A percentile compares a stretch with the other conserved stretches of the same genome.
Conservation (phyloP, 2,329 filamentous ascomycete genomes). For the Fusarium albosuccineum region DNA sequence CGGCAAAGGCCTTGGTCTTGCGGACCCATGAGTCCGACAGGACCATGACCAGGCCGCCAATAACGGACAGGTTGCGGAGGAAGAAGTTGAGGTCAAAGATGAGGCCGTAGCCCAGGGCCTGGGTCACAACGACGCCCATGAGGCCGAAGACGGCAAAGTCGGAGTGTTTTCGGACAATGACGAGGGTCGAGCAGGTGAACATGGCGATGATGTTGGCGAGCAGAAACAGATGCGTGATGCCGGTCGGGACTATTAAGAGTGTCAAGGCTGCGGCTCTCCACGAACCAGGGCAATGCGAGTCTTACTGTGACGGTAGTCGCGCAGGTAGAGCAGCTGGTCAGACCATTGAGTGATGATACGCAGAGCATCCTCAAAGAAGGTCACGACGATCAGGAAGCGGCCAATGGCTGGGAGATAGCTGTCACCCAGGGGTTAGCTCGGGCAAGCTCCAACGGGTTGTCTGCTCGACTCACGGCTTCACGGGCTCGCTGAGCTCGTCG, state of each 20-base stretch:
- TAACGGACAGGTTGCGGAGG: conserved; percentile 97
- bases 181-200: conserved; percentile 82
- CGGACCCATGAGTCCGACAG: conserved; percentile 97
- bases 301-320: conserved; percentile 94
- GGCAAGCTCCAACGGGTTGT: conserved; percentile 8
- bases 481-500: conserved; percentile 86
- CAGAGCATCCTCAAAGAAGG: conserved; percentile 96
- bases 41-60: conserved; percentile 97
- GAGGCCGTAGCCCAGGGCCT: conserved; percentile 95
- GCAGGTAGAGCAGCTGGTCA: conserved; percentile 93
- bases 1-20: conserved; percentile 96
- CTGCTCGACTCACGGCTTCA: conserved; percentile 80
- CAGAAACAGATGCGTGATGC: conserved; percentile 93
- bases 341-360: conserved; percentile 98
- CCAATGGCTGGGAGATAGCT: conserved; percentile 96
- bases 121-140: conserved; percentile 89
- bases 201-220: conserved; percentile 91
- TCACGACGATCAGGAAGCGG: conserved; percentile 97
- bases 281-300: conserved; percentile 26
- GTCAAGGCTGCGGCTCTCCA: conserved; percentile 32
- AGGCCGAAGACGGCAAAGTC: conserved; percentile 93
- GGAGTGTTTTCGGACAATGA: conserved; percentile 92
- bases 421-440: conserved; percentile 42
- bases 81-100: conserved; percentile 99
- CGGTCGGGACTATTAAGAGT: conserved; percentile 77